Conservation (phyloP, 2,329 filamentous ascomycete species). For the Ceratocystis variospora region DNA sequence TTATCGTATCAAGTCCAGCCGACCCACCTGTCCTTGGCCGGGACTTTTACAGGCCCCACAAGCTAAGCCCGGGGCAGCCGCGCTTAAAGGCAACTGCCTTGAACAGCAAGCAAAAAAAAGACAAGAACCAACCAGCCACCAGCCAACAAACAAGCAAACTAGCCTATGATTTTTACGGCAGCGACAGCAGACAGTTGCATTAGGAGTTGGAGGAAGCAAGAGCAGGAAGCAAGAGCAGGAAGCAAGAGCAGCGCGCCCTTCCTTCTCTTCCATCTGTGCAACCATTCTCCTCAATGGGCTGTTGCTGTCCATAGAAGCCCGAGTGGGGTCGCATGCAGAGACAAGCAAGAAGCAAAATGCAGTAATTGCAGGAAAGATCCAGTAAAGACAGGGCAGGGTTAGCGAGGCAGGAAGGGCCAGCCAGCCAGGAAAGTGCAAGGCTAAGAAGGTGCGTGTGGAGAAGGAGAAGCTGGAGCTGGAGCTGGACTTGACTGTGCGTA, state of each 20-base stretch:
- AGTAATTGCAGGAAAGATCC: neutral
- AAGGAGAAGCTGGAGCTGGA: neutral
- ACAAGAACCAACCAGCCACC: neutral
- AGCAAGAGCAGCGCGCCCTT: neutral
- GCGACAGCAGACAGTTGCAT: neutral
- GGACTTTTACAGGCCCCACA: neutral
- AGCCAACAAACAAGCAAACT: too few relatives aligned
- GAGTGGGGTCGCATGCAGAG: neutral
- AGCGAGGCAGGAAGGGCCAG: neutral
- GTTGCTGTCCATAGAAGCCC: neutral
- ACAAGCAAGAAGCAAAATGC: neutral
- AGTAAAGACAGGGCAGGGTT: neutral
- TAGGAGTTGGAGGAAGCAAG: neutral
- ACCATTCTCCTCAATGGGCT: neutral
- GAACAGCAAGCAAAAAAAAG: neutral
- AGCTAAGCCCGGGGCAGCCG: neutral
- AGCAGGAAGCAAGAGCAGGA: neutral
- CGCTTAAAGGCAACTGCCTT: neutral
- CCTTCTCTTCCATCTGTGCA: conserved; percentile 6
- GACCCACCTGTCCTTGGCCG: neutral
- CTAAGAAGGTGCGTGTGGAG: neutral
- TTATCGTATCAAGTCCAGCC: neutral
- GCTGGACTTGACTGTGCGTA: neutral
- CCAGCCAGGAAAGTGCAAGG: neutral
- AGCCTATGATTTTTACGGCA: neutral